Evolutionary conservation across 73 alveolate genomes (phyloP).

Genomic region (Durusdinium trenchii): DNA sequence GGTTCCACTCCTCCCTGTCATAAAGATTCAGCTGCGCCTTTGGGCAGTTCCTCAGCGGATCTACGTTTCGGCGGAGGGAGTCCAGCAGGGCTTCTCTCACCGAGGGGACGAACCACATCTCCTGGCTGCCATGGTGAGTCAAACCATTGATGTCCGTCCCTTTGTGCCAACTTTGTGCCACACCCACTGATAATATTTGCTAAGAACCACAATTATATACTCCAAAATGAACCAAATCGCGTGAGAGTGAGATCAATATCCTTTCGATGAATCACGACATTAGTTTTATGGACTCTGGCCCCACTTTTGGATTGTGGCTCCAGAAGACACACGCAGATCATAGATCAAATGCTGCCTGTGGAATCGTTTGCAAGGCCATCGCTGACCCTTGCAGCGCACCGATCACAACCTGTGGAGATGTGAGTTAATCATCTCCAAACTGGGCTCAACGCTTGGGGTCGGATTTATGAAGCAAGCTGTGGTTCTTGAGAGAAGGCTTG

Average conservation of each 20-base stretch:
- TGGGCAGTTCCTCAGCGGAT: slow-evolving; percentile 66
- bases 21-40: not conserved
- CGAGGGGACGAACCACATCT: slow-evolving; percentile 13
- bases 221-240: not conserved
- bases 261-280: not conserved
- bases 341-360: not conserved
- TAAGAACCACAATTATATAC: not conserved
- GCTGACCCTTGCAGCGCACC: slow-evolving; percentile 40
- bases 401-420: slow-evolving; percentile 34
- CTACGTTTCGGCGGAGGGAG: slow-evolving; percentile 37
- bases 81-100: slow-evolving; percentile 53
- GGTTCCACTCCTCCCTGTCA: not conserved
- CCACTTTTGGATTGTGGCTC: not conserved
- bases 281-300: not conserved
- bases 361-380: slow-evolving; percentile 62
- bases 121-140: not conserved
- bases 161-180: not conserved
- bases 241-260: not conserved
- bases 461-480: too few species aligned
- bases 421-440: too few species aligned
- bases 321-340: not conserved
- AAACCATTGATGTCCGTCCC: not conserved
- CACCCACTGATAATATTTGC: not conserved
- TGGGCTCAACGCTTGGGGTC: too few species aligned
- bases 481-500: too few species aligned